Conservation (phyloP, 305 asterid genomes). For the Euphrasia arctica region DNA sequence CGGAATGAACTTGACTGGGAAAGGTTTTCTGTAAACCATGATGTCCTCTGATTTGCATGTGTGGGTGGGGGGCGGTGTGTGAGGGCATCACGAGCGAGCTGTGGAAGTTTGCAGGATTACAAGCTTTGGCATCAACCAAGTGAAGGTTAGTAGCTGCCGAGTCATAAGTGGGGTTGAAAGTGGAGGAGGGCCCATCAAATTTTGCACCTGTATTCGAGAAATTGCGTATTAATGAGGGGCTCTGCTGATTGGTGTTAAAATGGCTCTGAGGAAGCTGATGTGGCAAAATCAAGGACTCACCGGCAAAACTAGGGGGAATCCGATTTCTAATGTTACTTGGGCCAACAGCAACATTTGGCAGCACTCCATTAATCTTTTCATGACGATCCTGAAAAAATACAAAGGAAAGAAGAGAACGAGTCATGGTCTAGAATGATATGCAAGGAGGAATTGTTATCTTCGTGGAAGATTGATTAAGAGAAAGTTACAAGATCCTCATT, state of each 20-base stretch:
- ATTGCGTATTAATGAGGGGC: constrained; percentile 25
- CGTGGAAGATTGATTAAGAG: too few species aligned
- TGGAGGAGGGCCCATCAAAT: constrained; percentile 18
- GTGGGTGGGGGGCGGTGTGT: constrained; percentile 25
- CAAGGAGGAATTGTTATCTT: too few species aligned
- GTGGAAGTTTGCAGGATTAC: constrained; percentile 46
- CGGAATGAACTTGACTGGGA: constrained; percentile 35
- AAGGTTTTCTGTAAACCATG: neutral
- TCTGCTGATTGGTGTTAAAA: constrained; percentile 34
- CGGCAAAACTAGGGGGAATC: constrained; percentile 37
- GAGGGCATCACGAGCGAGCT: constrained; percentile 40
- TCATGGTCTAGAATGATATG: constrained; percentile 8
- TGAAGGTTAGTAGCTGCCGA: too few species aligned
- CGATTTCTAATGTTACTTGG: constrained; percentile 34
- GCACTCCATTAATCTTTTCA: constrained; percentile 42
- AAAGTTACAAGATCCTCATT: too few species aligned
- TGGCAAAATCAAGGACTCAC: constrained; percentile 30
- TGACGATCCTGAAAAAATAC: constrained; percentile 42
- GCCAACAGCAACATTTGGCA: constrained; percentile 29
- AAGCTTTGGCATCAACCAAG: constrained; percentile 15
- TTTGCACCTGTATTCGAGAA: too few species aligned
- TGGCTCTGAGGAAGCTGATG: constrained; percentile 41
- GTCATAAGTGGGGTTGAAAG: constrained; percentile 35
- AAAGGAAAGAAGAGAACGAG: neutral
- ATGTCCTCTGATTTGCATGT: constrained; percentile 51